phyloP scores from a whole-genome alignment of 192 early-diverging fungal species.

The Phlyctochytrium bullatum region DNA sequence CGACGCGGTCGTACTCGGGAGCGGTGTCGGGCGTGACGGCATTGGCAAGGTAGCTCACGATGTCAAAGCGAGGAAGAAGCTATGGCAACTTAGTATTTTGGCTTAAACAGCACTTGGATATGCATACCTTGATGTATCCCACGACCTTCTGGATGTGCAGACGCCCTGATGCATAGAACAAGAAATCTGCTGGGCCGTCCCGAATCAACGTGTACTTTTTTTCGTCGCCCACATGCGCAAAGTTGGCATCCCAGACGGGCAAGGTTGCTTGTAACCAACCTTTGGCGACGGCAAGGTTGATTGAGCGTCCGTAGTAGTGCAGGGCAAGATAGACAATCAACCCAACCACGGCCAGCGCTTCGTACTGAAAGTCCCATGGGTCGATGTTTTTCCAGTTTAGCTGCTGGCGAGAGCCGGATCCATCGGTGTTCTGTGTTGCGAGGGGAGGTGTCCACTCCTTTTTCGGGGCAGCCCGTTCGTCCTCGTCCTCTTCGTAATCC shows the following conservation, averaged over 20 bases:
- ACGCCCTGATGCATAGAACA: constrained; percentile 77
- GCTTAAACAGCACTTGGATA: constrained; percentile 8
- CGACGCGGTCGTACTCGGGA: constrained; percentile 20
- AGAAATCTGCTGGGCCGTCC: constrained; percentile 72
- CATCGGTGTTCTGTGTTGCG: background rate
- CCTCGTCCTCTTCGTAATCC: constrained; percentile 1
- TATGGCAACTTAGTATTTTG: constrained; percentile 29
- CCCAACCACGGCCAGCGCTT: constrained; percentile 1
- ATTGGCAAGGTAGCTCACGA: constrained; percentile 24
- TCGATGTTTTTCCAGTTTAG: constrained; percentile 7
- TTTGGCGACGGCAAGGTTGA: constrained; percentile 36
- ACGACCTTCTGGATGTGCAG: constrained; percentile 65
- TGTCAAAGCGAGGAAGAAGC: constrained; percentile 56
- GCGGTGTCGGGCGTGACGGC: background rate
- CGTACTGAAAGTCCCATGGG: constrained; percentile 8
- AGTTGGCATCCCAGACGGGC: constrained; percentile 54
- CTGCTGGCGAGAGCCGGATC: no score
- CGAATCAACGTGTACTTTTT: constrained; percentile 50
- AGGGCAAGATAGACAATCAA: constrained; percentile 10
- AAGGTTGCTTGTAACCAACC: constrained; percentile 26
- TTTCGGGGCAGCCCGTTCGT: background rate
- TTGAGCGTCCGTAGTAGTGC: constrained; percentile 12
- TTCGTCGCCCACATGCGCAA: constrained; percentile 67
- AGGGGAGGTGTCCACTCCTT: background rate
- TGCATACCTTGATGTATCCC: constrained; percentile 52